Base-by-base conservation (phyloP, 768 basidiomycete genomes). In the Rhizopogon vulgaris region DNA sequence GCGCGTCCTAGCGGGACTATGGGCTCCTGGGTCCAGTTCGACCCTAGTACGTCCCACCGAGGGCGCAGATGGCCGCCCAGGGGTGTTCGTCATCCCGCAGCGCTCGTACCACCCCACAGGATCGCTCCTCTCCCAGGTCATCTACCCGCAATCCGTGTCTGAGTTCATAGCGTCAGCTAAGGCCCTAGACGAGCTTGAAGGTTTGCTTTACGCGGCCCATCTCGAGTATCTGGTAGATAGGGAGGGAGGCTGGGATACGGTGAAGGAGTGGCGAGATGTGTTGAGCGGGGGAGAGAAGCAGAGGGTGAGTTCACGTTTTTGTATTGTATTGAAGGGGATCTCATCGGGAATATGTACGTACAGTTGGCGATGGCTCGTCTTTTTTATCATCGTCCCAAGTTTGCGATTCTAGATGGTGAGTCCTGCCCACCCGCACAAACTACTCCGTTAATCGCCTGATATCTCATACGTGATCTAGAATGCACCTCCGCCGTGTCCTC, bases 201-300 rank as follows among this genome's bases (percentile, higher is more conserved):
- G 74, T 50, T 93, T 96, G 28, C 69, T 98, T 54, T 79, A 86
- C 60, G 81, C 82, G 55, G 94, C 87, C 10, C 90, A 90, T 68
- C 66, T 98, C 56, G 86, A 77, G 15, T 97, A 97, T 65, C 65
- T 97, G 22, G 88, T 91, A 2, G 78, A 78, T 41, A 71, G 95
- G 25, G 95, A 96, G 66, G 94, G 95, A 0, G 94, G 94, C 0
- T 90, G 91, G 83, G 75, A 74, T 54, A 87, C 91, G 25, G 72
- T 86, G 62, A 97, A 96, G 69, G 94, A 97, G 67, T 98, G 94
- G 94, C 80, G 92, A 56, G 92, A 96, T 69, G 91, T 97, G 41
- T 71, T 95, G 61, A 94, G 91, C 59, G 95, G 95, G 0, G 95
- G 95, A 0, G 95, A 97, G 78, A 97, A 96, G 70, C 95, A 98